Percentiles rank a stretch among this genome's conserved stretches.
These are phyloP conservation scores for Tieghemostelium lacteum DNA, from an alignment of 78 protist species.

Conservation along the genomic window DNA sequence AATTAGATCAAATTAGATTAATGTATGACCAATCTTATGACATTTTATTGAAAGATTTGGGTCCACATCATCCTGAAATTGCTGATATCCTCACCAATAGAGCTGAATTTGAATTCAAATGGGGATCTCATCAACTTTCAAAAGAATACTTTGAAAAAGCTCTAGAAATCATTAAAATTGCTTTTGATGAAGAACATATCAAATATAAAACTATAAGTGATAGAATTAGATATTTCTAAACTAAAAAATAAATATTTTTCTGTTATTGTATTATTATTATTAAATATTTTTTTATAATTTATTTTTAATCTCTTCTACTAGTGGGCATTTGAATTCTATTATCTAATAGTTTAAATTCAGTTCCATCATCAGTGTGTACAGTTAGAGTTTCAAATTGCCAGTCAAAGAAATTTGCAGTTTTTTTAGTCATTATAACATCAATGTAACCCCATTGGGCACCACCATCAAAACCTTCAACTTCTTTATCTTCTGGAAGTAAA, in stretches of 20 bases:
- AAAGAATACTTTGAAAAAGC: slow-evolving; percentile 34
- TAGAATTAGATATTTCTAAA: slow-evolving; percentile 51
- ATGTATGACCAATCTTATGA: neutral
- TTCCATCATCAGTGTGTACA: slow-evolving; percentile 8
- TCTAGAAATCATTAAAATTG: slow-evolving; percentile 22
- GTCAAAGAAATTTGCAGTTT: slow-evolving; percentile 35
- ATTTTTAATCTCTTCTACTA: neutral
- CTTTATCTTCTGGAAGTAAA: slow-evolving; percentile 30
- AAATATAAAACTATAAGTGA: slow-evolving; percentile 22
- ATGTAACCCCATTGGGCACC: slow-evolving; percentile 39
- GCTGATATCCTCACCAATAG: slow-evolving; percentile 25
- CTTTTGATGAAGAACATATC: slow-evolving; percentile 31
- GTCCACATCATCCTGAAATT: slow-evolving; percentile 44
- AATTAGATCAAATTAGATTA: neutral
- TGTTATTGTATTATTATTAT: no score
- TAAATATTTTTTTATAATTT: no score
- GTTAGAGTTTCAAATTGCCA: slow-evolving; percentile 30
- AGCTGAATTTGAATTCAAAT: slow-evolving; percentile 39
- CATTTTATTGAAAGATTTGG: slow-evolving; percentile 32
- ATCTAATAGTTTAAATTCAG: neutral
- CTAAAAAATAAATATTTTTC: no score
- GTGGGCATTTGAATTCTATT: neutral
- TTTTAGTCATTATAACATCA: slow-evolving; percentile 7
- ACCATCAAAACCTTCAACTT: slow-evolving; percentile 25
- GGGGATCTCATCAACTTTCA: slow-evolving; percentile 16